Base-by-base conservation (phyloP, 2,329 filamentous ascomycete species). In the Colletotrichum eleusines region DNA sequence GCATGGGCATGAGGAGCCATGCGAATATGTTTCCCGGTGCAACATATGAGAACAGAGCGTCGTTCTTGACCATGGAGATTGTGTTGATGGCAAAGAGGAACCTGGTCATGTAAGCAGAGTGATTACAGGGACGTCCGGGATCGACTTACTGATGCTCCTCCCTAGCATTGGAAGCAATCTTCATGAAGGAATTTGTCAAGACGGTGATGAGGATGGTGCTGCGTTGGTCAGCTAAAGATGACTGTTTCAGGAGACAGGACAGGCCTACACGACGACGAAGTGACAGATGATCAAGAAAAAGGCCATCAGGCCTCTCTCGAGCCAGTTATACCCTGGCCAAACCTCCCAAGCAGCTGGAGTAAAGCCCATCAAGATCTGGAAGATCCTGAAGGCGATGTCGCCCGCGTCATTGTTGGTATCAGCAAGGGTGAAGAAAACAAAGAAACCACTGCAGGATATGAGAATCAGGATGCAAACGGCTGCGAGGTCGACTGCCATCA, bases 21-120 rank as follows among this genome's bases (percentile, higher is more conserved):
- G 94, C 95, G 73, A 98, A 88, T 38, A 98, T 92, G 78, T 98
- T 98, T 18, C 93, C 92, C 0, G 95, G 95, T 1, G 95, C 93
- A 72, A 98, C 89, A 78, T 98, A 98, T 4, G 94, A 97, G 84
- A 98, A 98, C 0, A 98, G 84, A 0, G 94, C 93, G 79, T 98
- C 95, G n/a, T 96, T 97, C 80, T 98, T 98, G 74, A 98, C 95
- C 93, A 97, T 97, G 5, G 94, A 97, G 60, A 98, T 97, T 5
- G 95, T 97, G 78, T 98, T 98, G 79, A 98, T 94, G 0, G 95
- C 95, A 77, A 98, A 98, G 2, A 98, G 82, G 78, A 97, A 98
- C 70, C 86, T 88, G 58, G 8, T 5, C 26, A 1, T 11, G 57
- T 73, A 76, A 72, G 75, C 46, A 9, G 64, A 40, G 38, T 40